A percentile compares a stretch with the other conserved stretches of the same genome.
These are phyloP conservation scores for Candida hispaniensis DNA, from an alignment of 805 yeast species.

Conservation along the genomic window DNA sequence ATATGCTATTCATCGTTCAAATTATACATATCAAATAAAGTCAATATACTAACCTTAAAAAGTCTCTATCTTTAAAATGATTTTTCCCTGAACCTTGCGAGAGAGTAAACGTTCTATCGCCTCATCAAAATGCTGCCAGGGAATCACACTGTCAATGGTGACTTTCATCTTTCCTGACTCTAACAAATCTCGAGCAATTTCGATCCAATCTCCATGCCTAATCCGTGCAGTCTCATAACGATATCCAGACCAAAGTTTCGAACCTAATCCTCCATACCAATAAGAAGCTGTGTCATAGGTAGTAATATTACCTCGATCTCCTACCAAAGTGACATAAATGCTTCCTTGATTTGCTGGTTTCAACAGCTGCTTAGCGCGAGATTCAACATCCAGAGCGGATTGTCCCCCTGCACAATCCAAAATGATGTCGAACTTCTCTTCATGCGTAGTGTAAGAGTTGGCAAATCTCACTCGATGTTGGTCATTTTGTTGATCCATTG, in stretches of 20 bases:
- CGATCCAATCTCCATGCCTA: constrained; percentile 31
- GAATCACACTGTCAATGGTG: constrained; percentile 43
- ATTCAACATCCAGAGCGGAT: constrained; percentile 33
- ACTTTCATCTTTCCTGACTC: constrained; percentile 37
- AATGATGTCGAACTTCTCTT: constrained; percentile 47
- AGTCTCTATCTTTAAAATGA: constrained; percentile 35
- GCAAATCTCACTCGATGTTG: constrained; percentile 23
- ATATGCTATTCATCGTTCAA: too few species aligned
- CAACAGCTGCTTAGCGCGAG: constrained; percentile 34
- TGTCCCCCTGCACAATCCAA: constrained; percentile 55
- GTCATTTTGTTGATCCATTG: constrained; percentile 11
- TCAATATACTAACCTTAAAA: too few species aligned
- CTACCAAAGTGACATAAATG: constrained; percentile 44
- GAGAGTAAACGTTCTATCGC: constrained; percentile 42
- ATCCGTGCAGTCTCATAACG: constrained; percentile 22
- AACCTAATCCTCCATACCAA: constrained; percentile 21
- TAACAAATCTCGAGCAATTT: constrained; percentile 37
- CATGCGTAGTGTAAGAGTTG: constrained; percentile 28
- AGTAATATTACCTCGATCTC: constrained; percentile 33
- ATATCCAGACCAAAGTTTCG: constrained; percentile 19
- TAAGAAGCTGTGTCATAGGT: constrained; percentile 14
- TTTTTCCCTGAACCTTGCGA: constrained; percentile 54
- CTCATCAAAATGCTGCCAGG: constrained; percentile 38
- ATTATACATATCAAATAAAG: too few species aligned
- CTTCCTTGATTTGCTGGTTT: constrained; percentile 40